Conservation (phyloP, 352 stramenopile species). For the Globisporangium cystogenes region DNA sequence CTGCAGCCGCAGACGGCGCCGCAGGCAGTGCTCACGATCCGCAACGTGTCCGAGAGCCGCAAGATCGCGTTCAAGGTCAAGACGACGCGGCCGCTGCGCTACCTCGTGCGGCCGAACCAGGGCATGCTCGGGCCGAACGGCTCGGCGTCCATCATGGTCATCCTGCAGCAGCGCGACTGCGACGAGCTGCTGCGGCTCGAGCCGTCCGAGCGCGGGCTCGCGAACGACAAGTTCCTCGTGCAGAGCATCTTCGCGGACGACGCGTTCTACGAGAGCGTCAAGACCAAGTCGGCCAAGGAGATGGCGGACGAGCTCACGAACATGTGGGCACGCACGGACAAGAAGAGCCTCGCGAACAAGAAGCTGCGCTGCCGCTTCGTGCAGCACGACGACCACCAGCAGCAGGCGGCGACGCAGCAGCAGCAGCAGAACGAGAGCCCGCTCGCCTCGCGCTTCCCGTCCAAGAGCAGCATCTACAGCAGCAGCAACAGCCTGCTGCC, state of each 20-base stretch:
- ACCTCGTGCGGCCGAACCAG: constrained; percentile 87
- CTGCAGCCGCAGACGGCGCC: constrained; percentile 54
- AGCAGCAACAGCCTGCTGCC: constrained; percentile 19
- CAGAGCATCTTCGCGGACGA: constrained; percentile 85
- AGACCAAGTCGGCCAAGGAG: constrained; percentile 84
- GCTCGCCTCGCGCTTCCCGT: constrained; percentile 10
- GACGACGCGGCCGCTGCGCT: constrained; percentile 83
- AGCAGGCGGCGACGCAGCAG: neutral
- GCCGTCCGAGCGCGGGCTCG: constrained; percentile 66
- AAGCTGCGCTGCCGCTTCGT: constrained; percentile 85
- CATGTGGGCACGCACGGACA: constrained; percentile 81
- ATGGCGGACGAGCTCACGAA: constrained; percentile 85
- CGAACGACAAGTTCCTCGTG: constrained; percentile 89
- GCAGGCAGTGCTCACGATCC: constrained; percentile 79
- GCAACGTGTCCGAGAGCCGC: constrained; percentile 71
- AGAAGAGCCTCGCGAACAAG: constrained; percentile 81
- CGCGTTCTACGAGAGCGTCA: constrained; percentile 80
- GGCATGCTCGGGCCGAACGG: constrained; percentile 76
- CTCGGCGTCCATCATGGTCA: constrained; percentile 78
- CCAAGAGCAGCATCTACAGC: constrained; percentile 21
- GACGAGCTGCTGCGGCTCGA: constrained; percentile 80
- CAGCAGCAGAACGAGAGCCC: constrained; percentile 7
- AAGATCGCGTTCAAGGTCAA: constrained; percentile 90
- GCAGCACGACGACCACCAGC: constrained; percentile 29
- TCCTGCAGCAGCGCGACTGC: constrained; percentile 87